Evolutionary conservation across 1,284 basidiomycete species (phyloP).

Genomic region (Ceratobasidium sp.): DNA sequence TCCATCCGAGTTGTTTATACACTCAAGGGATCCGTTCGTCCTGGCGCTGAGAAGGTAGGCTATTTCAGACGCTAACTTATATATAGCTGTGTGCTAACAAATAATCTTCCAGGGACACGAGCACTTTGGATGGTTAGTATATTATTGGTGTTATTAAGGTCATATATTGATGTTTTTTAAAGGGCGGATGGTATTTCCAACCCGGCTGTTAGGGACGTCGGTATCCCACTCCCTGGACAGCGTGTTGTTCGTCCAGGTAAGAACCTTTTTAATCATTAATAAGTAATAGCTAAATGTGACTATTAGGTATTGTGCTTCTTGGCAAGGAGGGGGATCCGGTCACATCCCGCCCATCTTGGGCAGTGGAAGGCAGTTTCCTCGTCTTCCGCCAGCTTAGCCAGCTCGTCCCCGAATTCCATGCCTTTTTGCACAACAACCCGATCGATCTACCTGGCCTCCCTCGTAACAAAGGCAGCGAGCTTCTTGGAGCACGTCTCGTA

Average conservation of each 20-base stretch:
- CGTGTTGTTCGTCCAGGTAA: constrained; percentile 50
- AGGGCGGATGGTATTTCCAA: constrained; percentile 50
- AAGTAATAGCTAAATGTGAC: background rate
- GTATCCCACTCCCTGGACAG: constrained; percentile 48
- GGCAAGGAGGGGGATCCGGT: constrained; percentile 58
- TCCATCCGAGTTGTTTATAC: constrained; percentile 44
- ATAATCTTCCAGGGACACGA: constrained; percentile 18
- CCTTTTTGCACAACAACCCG: constrained; percentile 44
- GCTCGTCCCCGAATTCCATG: constrained; percentile 47
- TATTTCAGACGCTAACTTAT: background rate
- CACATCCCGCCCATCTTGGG: constrained; percentile 62
- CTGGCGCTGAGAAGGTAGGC: constrained; percentile 40
- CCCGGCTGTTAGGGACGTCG: constrained; percentile 47
- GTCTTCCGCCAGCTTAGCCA: constrained; percentile 65
- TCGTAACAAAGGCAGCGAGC: constrained; percentile 61
- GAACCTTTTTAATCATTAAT: constrained; percentile 22
- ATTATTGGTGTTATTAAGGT: too few relatives aligned
- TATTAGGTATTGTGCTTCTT: constrained; percentile 54
- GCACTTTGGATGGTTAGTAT: constrained; percentile 38
- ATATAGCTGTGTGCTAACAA: background rate
- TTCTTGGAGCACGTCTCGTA: constrained; percentile 68
- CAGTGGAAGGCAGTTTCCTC: constrained; percentile 68
- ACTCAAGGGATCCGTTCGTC: constrained; percentile 47
- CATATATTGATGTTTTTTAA: background rate
- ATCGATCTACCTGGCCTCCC: constrained; percentile 52